These are phyloP conservation scores for Colletotrichum sp. DNA, from an alignment of 2,329 filamentous ascomycete species.

Conservation along the genomic window DNA sequence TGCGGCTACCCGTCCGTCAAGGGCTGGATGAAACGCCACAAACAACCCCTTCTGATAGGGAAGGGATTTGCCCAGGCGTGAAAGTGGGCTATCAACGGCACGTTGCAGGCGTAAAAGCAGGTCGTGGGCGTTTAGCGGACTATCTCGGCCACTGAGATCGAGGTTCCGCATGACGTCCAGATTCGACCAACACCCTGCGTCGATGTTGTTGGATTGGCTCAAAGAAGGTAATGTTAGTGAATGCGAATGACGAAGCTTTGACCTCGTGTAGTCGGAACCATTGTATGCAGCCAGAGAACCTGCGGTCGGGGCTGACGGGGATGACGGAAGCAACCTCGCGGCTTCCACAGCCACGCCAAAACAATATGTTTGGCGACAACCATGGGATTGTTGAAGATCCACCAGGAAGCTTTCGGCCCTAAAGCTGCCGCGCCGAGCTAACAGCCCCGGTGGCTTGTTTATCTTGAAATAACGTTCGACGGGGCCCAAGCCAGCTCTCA, in stretches of 20 bases:
- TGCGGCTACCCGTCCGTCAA: conserved; percentile 55
- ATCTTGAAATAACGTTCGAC: conserved; percentile 4
- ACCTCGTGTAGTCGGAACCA: conserved; percentile 4
- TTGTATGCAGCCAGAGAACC: conserved; percentile 18
- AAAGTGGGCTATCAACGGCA: conserved; percentile 41
- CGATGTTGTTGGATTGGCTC: conserved; percentile 19
- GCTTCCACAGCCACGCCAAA: not conserved
- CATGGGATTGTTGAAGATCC: conserved; percentile 5
- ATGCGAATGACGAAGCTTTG: not conserved
- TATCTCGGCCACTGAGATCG: conserved; percentile 36
- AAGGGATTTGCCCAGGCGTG: conserved; percentile 38
- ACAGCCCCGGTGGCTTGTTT: conserved; percentile 2
- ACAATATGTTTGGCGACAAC: conserved; percentile 8
- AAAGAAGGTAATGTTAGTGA: not conserved
- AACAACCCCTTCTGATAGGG: conserved; percentile 46
- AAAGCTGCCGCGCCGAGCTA: conserved; percentile 1
- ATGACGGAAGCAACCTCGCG: conserved; percentile 10
- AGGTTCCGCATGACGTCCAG: conserved; percentile 27
- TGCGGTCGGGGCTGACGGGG: conserved; percentile 5
- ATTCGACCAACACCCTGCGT: conserved; percentile 25
- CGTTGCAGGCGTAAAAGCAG: conserved; percentile 41
- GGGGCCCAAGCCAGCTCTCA: not conserved
- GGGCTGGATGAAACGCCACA: conserved; percentile 52
- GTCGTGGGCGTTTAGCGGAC: conserved; percentile 35
- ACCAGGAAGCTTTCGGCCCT: conserved; percentile 16